These are phyloP conservation scores for Lasiosphaeria ovina DNA, from an alignment of 495 filamentous ascomycete genomes.

Conservation along the genomic window DNA sequence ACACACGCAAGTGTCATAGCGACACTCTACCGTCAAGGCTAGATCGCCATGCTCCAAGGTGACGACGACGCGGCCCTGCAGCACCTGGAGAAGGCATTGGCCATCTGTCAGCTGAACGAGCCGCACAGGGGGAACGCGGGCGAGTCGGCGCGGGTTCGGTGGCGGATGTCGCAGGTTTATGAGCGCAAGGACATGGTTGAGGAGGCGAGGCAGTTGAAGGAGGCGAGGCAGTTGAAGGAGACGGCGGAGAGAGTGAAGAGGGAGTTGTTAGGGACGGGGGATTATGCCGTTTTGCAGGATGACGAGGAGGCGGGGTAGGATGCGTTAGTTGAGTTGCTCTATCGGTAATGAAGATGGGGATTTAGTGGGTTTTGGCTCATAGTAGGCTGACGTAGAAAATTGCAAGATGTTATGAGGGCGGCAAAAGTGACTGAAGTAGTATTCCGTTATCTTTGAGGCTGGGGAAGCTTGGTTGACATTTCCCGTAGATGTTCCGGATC, in stretches of 20 bases:
- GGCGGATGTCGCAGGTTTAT: conserved; percentile 12
- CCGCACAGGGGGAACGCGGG: conserved; percentile 10
- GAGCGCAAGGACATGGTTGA: too few relatives aligned
- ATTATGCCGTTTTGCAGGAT: conserved; percentile 10
- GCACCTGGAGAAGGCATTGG: conserved; percentile 9
- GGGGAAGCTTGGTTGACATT: too few relatives aligned
- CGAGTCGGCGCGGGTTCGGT: conserved; percentile 11
- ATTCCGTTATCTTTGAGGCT: too few relatives aligned
- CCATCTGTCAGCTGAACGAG: conserved; percentile 9
- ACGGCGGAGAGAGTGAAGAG: conserved; percentile 4
- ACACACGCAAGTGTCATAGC: conserved; percentile 11
- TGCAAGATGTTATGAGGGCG: too few relatives aligned
- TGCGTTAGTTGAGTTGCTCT: conserved; percentile 12
- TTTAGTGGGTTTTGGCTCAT: too few relatives aligned
- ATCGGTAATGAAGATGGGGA: conserved; percentile 9
- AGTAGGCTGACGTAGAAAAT: too few relatives aligned
- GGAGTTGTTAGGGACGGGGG: conserved; percentile 6
- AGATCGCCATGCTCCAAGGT: conserved; percentile 12
- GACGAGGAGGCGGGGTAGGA: conserved; percentile 14
- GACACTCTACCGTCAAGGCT: conserved; percentile 9
- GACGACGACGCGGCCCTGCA: conserved; percentile 8
- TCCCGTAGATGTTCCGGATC: too few relatives aligned
- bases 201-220: conserved; percentile 7
- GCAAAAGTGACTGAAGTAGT: too few relatives aligned
- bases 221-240: not conserved